Base-by-base conservation (phyloP, 202 grass and related monocot species). In the Digitaria exilis region DNA sequence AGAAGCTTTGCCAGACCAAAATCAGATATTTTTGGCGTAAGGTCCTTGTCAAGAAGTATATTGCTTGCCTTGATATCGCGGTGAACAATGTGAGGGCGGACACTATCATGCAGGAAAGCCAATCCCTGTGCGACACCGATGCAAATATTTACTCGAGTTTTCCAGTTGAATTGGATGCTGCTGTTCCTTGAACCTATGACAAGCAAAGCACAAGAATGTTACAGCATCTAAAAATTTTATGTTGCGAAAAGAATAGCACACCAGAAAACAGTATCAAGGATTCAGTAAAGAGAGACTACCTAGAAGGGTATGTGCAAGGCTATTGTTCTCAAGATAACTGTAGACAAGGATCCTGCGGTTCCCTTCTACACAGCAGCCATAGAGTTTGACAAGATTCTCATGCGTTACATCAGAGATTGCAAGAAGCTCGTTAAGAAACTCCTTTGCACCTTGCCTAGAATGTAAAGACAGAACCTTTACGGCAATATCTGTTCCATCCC, bases 61-160 rank as follows among this genome's bases (percentile, higher is more conserved):
- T 97, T 97, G 83, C 87, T 94, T n/a, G 91, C 94, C 87, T 97
- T 97, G 82, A 97, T 94, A 83, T 92, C 94, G 7, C 94, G 79
- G 86, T 97, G 94, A 71, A 97, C 89, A 69, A 97, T 80, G 82
- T 90, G 91, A 57, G 94, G 94, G 2, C 70, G 49, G 63, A 85
- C 80, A 87, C 42, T 86, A 64, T 94, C 87, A 49, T 97, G 94
- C 45, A 97, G 88, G 73, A 80, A 97, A 56, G 80, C 85, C 60
- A 97, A 81, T 82, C 94, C 94, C 55, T 76, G 54, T 24, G 94
- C 94, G 76, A 92, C 83, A 81, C 94, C 94, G 24, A 92, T 37
- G 82, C 87, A 86, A 65, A 97, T 94, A 46, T 88, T 88, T 26
- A 81, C 87, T 80, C 94, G 82, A 64, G 85, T 74, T 63, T 51